Conservation (phyloP, 176 grass and related monocot genomes). For the Carex littledalei region DNA sequence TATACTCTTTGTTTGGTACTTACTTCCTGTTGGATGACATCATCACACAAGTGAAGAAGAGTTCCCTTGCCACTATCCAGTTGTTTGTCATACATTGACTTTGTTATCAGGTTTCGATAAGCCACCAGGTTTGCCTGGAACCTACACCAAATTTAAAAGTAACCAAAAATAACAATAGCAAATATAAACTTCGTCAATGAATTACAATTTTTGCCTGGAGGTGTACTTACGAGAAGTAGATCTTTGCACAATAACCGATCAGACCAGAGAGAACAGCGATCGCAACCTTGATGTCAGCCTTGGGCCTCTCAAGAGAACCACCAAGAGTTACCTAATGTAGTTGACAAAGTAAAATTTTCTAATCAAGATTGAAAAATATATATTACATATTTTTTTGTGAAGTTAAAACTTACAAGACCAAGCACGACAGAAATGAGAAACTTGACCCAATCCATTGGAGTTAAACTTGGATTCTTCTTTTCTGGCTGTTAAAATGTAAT, state of each 20-base stretch:
- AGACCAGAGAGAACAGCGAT: constrained; percentile 77
- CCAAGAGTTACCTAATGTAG: constrained; percentile 69
- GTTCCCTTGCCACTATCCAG: constrained; percentile 94
- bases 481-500: constrained; percentile 50
- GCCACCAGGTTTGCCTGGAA: constrained; percentile 70
- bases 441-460: constrained; percentile 97
- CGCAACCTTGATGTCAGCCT: constrained; percentile 83
- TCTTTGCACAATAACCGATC: constrained; percentile 87
- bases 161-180: not conserved
- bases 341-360: constrained; percentile 10
- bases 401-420: constrained; percentile 63
- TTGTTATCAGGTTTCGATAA: constrained; percentile 90
- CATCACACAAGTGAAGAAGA: constrained; percentile 84
- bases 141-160: constrained; percentile 36
- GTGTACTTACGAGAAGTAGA: constrained; percentile 74
- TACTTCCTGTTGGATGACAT: constrained; percentile 99
- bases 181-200: not conserved
- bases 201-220: not conserved
- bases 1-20: not conserved
- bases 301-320: constrained; percentile 88
- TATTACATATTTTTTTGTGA: not conserved
- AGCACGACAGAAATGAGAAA: constrained; percentile 83
- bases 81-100: constrained; percentile 98
- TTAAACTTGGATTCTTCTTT: constrained; percentile 97
- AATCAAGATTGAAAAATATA: constrained; percentile 25